Evolutionary conservation across 192 early-diverging fungal species (phyloP).

Genomic region (Mortierella claussenii): DNA sequence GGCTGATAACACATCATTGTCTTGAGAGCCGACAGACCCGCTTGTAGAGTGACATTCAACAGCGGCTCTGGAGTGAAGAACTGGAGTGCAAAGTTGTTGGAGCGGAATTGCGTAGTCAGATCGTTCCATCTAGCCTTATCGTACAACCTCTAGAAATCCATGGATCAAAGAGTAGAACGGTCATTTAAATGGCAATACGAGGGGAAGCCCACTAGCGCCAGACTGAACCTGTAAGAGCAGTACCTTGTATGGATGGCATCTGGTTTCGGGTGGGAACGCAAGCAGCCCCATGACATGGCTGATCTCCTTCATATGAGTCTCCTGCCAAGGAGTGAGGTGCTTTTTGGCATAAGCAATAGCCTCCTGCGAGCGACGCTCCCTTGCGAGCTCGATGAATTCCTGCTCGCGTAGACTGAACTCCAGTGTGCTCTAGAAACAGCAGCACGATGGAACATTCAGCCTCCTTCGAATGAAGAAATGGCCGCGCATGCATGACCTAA

Average conservation of each 20-base stretch:
- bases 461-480: too few relatives aligned
- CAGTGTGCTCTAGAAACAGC: conserved; percentile 83
- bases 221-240: neutral
- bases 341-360: conserved; percentile 92
- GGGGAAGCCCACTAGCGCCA: too few relatives aligned
- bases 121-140: conserved; percentile 79
- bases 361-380: conserved; percentile 67
- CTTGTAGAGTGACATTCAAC: conserved; percentile 89
- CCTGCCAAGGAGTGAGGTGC: conserved; percentile 81
- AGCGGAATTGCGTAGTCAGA: conserved; percentile 83
- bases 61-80: conserved; percentile 88
- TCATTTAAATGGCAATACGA: neutral
- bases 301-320: conserved; percentile 82
- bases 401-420: conserved; percentile 97
- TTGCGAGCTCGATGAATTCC: conserved; percentile 92
- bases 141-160: conserved; percentile 65
- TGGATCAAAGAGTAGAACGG: neutral
- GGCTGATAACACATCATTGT: conserved; percentile 84
- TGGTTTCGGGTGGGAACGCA: conserved; percentile 81
- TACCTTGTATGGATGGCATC: conserved; percentile 86
- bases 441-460: too few relatives aligned
- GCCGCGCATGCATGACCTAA: neutral
- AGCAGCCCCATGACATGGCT: conserved; percentile 91
- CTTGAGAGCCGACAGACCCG: conserved; percentile 96
- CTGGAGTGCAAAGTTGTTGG: conserved; percentile 89